A percentile compares a stretch with the other conserved stretches of the same genome.
phyloP scores from a whole-genome alignment of 2,329 filamentous ascomycete genomes.

The Penicillium brasilianum region DNA sequence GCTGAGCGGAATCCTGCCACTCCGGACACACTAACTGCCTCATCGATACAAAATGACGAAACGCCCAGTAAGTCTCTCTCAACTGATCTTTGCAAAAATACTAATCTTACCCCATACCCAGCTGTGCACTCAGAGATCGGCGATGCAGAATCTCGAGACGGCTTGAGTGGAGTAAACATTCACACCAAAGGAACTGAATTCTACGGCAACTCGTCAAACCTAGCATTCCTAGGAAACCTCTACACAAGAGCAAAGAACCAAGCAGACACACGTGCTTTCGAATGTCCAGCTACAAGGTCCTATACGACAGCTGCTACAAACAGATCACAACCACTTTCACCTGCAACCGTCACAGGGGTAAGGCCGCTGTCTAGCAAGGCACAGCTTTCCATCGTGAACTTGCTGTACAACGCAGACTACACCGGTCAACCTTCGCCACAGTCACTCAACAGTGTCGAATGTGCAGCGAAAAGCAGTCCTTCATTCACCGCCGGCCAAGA shows the following conservation, averaged over 20 bases:
- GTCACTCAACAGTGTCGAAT: not conserved
- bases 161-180: conserved; percentile 34
- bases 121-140: not conserved
- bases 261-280: conserved; percentile 2
- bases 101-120: not conserved
- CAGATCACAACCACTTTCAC: not conserved
- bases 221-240: conserved; percentile 34
- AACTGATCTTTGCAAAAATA: not conserved
- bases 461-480: not conserved
- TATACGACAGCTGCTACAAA: not conserved
- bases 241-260: conserved; percentile 30
- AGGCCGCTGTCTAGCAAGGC: not conserved
- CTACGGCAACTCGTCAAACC: conserved; percentile 36
- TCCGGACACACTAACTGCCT: not conserved
- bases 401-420: not conserved
- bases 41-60: not conserved
- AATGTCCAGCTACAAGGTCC: not conserved
- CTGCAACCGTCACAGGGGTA: not conserved
- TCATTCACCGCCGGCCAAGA: not conserved
- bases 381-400: not conserved
- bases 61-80: not conserved
- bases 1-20: not conserved
- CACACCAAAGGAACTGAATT: conserved; percentile 38
- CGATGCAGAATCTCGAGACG: conserved; percentile 29
- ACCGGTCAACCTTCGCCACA: not conserved